A percentile compares a stretch with the other conserved stretches of the same genome.
Conservation (phyloP, 176 grass and related monocot species). For the Triticum dicoccoides region DNA sequence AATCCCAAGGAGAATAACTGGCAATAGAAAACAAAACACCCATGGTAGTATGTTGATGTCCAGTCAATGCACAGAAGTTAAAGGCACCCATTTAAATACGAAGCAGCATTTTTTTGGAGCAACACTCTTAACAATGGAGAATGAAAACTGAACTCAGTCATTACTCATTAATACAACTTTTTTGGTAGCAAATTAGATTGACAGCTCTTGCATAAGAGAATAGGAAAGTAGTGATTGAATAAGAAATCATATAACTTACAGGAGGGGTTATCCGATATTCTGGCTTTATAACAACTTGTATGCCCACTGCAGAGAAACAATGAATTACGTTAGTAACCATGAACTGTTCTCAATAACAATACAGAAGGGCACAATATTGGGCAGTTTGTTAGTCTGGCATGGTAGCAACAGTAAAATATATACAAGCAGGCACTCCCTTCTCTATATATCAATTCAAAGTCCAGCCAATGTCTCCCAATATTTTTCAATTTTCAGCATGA, state of each 20-base stretch:
- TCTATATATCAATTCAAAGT: not conserved
- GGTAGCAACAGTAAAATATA: not conserved
- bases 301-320: constrained; percentile 53
- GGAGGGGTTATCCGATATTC: constrained; percentile 80
- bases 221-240: not conserved
- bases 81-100: not conserved
- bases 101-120: not conserved
- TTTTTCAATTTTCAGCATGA: too few species aligned
- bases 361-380: not conserved
- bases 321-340: constrained; percentile 8
- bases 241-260: constrained; percentile 47
- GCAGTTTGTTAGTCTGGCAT: not conserved
- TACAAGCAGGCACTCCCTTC: not conserved
- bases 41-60: not conserved
- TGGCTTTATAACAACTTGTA: constrained; percentile 82
- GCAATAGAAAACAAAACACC: not conserved
- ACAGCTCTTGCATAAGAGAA: not conserved
- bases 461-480: not conserved
- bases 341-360: not conserved
- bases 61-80: not conserved
- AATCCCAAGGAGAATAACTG: not conserved
- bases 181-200: not conserved
- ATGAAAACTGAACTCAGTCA: not conserved
- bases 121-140: not conserved
- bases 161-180: not conserved